Evolutionary conservation across 139 green algal genomes (phyloP).

Genomic region (Gonium pectorale): DNA sequence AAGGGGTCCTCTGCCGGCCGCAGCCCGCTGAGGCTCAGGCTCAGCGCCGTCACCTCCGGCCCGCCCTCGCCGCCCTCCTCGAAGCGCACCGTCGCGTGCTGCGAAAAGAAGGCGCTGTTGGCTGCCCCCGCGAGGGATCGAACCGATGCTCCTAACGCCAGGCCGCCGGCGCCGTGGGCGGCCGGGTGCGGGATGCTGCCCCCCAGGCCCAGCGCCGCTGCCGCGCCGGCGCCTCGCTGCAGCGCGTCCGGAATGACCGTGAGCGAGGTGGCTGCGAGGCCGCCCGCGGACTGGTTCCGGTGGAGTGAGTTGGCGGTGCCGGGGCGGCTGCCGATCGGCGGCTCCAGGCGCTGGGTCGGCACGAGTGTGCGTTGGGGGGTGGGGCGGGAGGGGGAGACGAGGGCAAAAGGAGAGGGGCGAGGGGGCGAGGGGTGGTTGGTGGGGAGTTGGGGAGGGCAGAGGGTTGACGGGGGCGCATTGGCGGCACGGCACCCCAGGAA

Average conservation of each 20-base stretch:
- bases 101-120: neutral
- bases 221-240: neutral
- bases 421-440: neutral
- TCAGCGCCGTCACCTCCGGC: neutral
- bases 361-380: neutral
- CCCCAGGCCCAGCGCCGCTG: neutral
- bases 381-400: neutral
- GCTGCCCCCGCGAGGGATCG: neutral
- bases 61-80: neutral
- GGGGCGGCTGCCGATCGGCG: slow-evolving; percentile 5
- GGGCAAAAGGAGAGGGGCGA: neutral
- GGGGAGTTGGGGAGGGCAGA: too few relatives aligned
- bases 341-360: slow-evolving; percentile 3
- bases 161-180: neutral
- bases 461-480: too few relatives aligned
- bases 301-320: slow-evolving; percentile 15
- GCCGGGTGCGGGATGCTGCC: neutral
- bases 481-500: too few relatives aligned
- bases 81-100: slow-evolving; percentile 15
- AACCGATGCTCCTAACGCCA: too few relatives aligned
- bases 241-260: neutral
- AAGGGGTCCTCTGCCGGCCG: slow-evolving; percentile 23
- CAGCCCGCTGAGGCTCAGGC: neutral
- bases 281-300: neutral
- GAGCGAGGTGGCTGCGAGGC: too few relatives aligned